These are phyloP conservation scores for Erodium chrysanthum DNA, from an alignment of 441 rosid species.

Conservation along the genomic window DNA sequence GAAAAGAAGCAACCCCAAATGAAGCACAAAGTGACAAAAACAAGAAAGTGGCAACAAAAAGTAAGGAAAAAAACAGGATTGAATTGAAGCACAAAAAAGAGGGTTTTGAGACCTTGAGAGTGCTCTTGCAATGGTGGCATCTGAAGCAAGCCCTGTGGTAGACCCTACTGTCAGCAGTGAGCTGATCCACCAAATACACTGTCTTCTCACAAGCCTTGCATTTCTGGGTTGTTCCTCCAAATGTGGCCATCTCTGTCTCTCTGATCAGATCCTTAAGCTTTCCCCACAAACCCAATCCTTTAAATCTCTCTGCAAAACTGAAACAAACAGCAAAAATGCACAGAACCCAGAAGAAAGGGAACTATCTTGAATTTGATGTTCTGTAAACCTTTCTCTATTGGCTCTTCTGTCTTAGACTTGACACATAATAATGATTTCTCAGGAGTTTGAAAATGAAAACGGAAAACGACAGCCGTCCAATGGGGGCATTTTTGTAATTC, in stretches of 20 bases:
- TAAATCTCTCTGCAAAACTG: background rate
- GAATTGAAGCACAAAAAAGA: background rate
- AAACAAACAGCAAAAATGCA: background rate
- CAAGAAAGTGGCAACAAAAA: background rate
- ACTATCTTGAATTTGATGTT: background rate
- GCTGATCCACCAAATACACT: slow-evolving; percentile 61
- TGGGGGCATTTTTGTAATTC: background rate
- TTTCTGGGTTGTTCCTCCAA: slow-evolving; percentile 67
- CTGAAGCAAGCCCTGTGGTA: slow-evolving; percentile 64
- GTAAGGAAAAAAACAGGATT: background rate
- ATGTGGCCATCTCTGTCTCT: slow-evolving; percentile 35
- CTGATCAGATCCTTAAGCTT: background rate
- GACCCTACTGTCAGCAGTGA: slow-evolving; percentile 48
- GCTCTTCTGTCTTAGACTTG: background rate
- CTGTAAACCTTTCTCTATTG: background rate
- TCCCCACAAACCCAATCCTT: background rate
- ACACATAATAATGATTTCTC: background rate
- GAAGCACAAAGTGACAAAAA: too few species aligned
- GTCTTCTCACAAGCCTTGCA: slow-evolving; percentile 70
- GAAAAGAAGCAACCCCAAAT: background rate
- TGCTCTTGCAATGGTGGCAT: slow-evolving; percentile 70
- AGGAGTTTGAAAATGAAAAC: background rate
- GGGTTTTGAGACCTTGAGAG: slow-evolving; percentile 42
- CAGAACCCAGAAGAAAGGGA: slow-evolving; percentile 2
- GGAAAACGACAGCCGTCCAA: background rate